phyloP scores from a whole-genome alignment of 345 rosid genomes.

The Syzygium aromaticum region DNA sequence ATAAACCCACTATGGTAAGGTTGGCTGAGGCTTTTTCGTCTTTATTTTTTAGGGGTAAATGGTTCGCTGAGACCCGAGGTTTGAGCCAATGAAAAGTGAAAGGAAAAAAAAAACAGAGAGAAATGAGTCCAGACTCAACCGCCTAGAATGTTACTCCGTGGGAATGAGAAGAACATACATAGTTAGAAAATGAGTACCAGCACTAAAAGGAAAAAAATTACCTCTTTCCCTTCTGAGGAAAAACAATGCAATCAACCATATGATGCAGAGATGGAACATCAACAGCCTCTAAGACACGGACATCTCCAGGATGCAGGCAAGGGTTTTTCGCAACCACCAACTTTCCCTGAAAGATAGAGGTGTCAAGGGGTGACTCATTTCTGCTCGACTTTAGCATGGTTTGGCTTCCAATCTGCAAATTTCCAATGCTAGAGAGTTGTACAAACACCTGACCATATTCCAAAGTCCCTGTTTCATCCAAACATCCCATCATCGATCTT shows the following conservation, averaged over 20 bases:
- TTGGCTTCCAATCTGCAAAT: background rate
- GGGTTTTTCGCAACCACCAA: slow-evolving; percentile 47
- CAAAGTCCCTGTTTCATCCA: slow-evolving; percentile 18
- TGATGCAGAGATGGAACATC: slow-evolving; percentile 40
- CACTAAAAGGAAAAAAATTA: background rate
- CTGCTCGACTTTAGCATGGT: background rate
- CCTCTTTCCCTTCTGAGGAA: slow-evolving; percentile 66
- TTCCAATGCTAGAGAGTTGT: background rate
- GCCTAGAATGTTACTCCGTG: slow-evolving; percentile 21
- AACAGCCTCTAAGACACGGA: slow-evolving; percentile 44
- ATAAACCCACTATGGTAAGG: background rate
- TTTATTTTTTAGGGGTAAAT: background rate
- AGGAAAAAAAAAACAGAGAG: slow-evolving; percentile 15
- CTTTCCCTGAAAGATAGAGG: slow-evolving; percentile 2
- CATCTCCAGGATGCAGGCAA: slow-evolving; percentile 67
- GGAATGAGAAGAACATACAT: background rate
- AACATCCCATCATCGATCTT: slow-evolving; percentile 19
- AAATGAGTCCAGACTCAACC: slow-evolving; percentile 11
- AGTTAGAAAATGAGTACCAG: slow-evolving; percentile 15
- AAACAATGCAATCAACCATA: slow-evolving; percentile 67
- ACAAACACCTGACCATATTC: slow-evolving; percentile 22
- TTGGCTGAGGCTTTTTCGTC: background rate
- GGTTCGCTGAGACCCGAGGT: background rate
- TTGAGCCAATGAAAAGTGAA: slow-evolving; percentile 3
- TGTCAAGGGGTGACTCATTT: background rate